Evolutionary conservation across 768 basidiomycete genomes (phyloP), one percentile per base, ranked within the genome.

Genomic region (Harrya chromipes): DNA sequence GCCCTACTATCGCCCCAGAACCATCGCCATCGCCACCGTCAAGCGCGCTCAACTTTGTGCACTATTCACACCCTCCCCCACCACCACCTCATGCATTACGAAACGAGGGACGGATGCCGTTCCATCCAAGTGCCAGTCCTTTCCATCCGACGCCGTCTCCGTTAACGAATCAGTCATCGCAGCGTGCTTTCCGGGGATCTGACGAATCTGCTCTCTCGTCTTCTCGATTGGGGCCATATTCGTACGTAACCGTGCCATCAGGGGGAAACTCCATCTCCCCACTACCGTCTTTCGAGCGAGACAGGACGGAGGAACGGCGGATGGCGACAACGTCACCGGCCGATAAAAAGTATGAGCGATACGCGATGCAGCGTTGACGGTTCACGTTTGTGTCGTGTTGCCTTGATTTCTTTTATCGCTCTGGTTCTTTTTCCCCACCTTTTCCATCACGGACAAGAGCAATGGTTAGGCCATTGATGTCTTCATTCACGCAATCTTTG

Each of bases 11-110:
- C 49, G 62, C 64, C 33, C 59, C 63, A 26, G 65, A 67, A 44
- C 79, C 82, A 1, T 85, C 85, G 16, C 85, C 85, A 17, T 84
- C 85, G n/a, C 85, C 86, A 16, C 82, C 83, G 6, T 73, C 79
- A 16, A 69, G 71, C 40, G 70, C 64, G 44, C 66, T 80, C 65
- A 79, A 70, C 52, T 86, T 84, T 66, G 75, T 79, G 37, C 82
- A 84, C 49, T 86, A 86, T 55, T 71, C 63, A 61, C 56, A 67
- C 62, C 57, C 72, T 58, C 53, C 67, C 29, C 53, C 68, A 58
- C 62, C 69, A 56, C 62, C 72, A 63, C 55, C 72, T 62, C 60
- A 67, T 43, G 56, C 59, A 55, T 47, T 66, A 57, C 68, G 68
- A 31, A 57, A 56, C 44, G 66, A 67, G 14, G 58, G 61, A 24